Evolutionary conservation across 139 green algal species (phyloP).

Genomic region (Tetraselmis chui): DNA sequence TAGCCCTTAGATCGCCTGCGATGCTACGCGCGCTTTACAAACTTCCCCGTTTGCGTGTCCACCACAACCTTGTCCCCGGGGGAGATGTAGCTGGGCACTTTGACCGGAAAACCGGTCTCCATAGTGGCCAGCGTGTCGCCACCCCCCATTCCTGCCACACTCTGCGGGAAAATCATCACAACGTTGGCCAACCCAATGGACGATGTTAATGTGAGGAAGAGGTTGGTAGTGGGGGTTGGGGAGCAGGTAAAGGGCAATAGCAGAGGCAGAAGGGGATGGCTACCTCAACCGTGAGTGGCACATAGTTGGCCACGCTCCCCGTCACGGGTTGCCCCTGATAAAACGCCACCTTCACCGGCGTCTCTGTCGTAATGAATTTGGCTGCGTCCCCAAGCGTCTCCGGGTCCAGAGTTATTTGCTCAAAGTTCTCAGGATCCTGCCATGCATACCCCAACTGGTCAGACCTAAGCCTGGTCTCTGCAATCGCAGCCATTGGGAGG

Average conservation of each 20-base stretch:
- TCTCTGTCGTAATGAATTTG: background rate
- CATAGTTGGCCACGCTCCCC: background rate
- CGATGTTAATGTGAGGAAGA: no score
- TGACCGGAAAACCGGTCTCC: background rate
- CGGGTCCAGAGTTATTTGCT: background rate
- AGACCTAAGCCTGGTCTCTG: no score
- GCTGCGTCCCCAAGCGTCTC: background rate
- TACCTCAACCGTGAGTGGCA: background rate
- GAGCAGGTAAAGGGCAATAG: no score
- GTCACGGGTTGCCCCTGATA: background rate
- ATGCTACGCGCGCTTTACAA: background rate
- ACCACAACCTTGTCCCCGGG: background rate
- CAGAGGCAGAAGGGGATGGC: no score
- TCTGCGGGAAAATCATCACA: no score
- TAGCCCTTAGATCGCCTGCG: no score
- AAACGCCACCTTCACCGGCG: background rate
- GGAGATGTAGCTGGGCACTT: background rate
- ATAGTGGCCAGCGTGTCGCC: background rate
- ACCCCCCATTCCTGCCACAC: background rate
- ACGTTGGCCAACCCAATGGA: no score
- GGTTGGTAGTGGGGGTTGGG: no score
- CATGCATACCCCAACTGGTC: no score
- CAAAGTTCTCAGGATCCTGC: background rate
- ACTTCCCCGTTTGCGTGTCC: background rate
- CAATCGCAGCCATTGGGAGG: no score